Evolutionary conservation across 495 filamentous ascomycete species (phyloP).

Genomic region (Aspergillus haitiensis): DNA sequence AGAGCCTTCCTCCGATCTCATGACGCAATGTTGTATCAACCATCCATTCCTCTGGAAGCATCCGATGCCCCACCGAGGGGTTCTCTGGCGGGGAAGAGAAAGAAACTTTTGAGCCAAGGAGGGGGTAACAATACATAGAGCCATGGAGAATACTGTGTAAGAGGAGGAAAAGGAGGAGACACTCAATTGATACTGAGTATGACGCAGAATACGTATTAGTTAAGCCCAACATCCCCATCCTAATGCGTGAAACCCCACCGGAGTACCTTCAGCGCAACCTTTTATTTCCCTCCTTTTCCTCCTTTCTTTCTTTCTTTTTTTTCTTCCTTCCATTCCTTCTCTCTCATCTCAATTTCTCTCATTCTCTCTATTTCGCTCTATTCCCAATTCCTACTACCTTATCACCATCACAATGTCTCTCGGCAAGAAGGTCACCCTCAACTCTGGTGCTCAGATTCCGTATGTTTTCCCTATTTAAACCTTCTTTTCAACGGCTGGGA

Average conservation of each 20-base stretch:
- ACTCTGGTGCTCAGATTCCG: constrained; percentile 47
- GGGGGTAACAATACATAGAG: not conserved
- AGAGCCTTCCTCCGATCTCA: not conserved
- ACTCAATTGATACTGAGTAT: not conserved
- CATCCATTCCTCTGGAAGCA: not conserved
- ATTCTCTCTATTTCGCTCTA: constrained; percentile 1
- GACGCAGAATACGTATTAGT: not conserved
- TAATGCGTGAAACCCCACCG: constrained; percentile 16
- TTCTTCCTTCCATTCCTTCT: constrained; percentile 2
- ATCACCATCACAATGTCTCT: constrained; percentile 44
- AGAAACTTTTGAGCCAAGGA: not conserved
- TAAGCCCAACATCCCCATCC: not conserved
- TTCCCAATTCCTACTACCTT: constrained; percentile 11
- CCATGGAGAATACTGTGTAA: not conserved
- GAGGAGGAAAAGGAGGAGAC: not conserved
- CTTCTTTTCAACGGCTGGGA: not conserved
- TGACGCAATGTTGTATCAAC: not conserved
- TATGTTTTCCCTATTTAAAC: constrained; percentile 24
- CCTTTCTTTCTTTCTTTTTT: constrained; percentile 5
- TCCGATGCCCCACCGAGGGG: constrained; percentile 16
- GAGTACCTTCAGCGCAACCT: constrained; percentile 8
- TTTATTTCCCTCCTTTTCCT: constrained; percentile 14
- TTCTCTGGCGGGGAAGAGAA: constrained; percentile 12
- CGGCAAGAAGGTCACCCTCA: constrained; percentile 47
- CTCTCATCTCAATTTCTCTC: not conserved